These are phyloP conservation scores for Coniella vitis DNA, from an alignment of 2,329 filamentous ascomycete genomes.

Conservation along the genomic window DNA sequence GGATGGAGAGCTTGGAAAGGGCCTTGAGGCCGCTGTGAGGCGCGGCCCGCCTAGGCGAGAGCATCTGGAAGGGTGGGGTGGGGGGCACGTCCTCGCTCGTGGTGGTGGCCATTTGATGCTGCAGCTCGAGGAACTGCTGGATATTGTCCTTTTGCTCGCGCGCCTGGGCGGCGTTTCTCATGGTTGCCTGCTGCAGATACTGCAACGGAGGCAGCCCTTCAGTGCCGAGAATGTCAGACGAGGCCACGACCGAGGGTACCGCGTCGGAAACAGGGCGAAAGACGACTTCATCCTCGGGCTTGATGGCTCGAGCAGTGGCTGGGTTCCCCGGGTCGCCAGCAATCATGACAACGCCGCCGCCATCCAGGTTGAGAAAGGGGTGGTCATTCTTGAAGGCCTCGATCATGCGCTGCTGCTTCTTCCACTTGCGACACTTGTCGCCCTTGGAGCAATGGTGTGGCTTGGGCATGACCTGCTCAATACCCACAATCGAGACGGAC, in stretches of 20 bases:
- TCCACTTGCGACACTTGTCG: conserved; percentile 76
- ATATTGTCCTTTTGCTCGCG: conserved; percentile 90
- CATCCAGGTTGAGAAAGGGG: conserved; percentile 55
- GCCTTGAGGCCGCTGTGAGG: conserved; percentile 50
- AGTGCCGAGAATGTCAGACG: conserved; percentile 81
- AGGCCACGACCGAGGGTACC: conserved; percentile 78
- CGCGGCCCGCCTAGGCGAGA: conserved; percentile 34
- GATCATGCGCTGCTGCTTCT: conserved; percentile 71
- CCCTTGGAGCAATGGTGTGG: conserved; percentile 81
- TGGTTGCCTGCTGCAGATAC: conserved; percentile 65
- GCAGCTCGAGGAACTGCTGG: conserved; percentile 82
- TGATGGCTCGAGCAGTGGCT: conserved; percentile 51
- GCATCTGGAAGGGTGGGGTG: conserved; percentile 63
- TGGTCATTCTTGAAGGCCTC: conserved; percentile 69
- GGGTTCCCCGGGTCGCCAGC: conserved; percentile 75
- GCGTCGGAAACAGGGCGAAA: conserved; percentile 66
- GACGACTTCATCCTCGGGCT: conserved; percentile 44
- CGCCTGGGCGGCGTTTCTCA: conserved; percentile 62
- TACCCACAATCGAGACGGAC: conserved; percentile 85
- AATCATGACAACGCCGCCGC: conserved; percentile 65
- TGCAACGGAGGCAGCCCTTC: conserved; percentile 55
- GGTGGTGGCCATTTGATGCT: conserved; percentile 46
- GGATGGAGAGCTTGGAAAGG: conserved; percentile 58
- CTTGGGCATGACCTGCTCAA: conserved; percentile 82
- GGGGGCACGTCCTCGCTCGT: conserved; percentile 52